A percentile compares a stretch with the other conserved stretches of the same genome.
phyloP scores from a whole-genome alignment of 441 rosid genomes.

The Raphanus hybrid region DNA sequence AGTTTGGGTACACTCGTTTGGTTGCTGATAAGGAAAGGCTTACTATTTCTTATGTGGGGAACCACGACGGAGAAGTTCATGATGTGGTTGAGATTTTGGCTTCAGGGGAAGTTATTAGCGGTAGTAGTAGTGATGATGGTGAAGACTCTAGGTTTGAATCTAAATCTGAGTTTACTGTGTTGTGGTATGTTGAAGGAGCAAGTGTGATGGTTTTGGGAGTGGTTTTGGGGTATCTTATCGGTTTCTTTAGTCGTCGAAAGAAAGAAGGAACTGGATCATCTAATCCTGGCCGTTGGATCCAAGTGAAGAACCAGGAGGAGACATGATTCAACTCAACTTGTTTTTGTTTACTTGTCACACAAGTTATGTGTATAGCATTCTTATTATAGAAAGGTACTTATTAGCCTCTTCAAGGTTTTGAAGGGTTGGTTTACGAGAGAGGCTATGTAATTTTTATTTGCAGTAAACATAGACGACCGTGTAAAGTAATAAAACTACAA shows the following conservation, averaged over 20 bases:
- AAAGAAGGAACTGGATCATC: slow-evolving; percentile 43
- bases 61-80: slow-evolving; percentile 89
- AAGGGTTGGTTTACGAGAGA: background rate
- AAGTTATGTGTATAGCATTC: slow-evolving; percentile 29
- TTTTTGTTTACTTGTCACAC: slow-evolving; percentile 15
- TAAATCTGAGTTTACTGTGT: slow-evolving; percentile 42
- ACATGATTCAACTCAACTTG: slow-evolving; percentile 42
- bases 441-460: background rate
- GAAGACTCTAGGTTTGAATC: slow-evolving; percentile 12
- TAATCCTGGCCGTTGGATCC: slow-evolving; percentile 55
- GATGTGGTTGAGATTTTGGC: slow-evolving; percentile 79
- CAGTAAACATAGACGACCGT: background rate
- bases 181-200: slow-evolving; percentile 64
- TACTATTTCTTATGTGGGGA: slow-evolving; percentile 71
- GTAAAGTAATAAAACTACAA: too few relatives aligned
- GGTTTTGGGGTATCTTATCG: slow-evolving; percentile 67
- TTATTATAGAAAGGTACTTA: slow-evolving; percentile 1
- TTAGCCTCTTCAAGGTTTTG: background rate
- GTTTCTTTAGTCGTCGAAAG: slow-evolving; percentile 59
- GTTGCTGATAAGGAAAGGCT: slow-evolving; percentile 83
- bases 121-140: slow-evolving; percentile 34
- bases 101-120: slow-evolving; percentile 66
- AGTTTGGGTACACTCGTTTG: slow-evolving; percentile 87
- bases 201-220: slow-evolving; percentile 71
- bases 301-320: slow-evolving; percentile 67